Evolutionary conservation across 495 filamentous ascomycete species (phyloP), one percentile per base, ranked within the genome.

Genomic region (Tuber calosporum): DNA sequence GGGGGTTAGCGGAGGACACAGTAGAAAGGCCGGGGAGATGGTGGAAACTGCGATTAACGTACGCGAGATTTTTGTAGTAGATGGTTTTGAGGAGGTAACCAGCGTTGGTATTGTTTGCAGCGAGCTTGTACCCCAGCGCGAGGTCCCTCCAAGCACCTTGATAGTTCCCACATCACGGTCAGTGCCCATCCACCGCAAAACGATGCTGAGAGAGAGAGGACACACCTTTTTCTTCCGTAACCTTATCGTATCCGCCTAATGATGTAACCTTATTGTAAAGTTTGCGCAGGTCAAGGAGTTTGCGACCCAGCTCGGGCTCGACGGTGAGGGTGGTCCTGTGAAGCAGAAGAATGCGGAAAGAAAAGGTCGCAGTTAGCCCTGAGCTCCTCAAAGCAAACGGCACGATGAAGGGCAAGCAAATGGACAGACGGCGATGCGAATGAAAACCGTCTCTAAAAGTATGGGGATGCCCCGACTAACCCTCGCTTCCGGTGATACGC

Each of bases 51-150:
- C 81, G 66, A 22, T 26, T 4, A 11, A 80, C 83, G 36, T 74
- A 87, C 86, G 90, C 90, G 42, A 95, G 87, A 76, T 93, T 89
- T 77, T 90, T 91, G 85, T 94, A 94, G 83, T 93, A 95, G 67
- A 89, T 87, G 37, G 89, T 90, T 83, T 95, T 95, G 68, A 94
- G 82, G 36, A 87, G 85, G 82, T 93, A 94, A 4, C 90, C 91
- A 72, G 91, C 89, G 30, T 91, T 88, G 22, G 89, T 85, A 73
- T 91, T 90, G 71, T 87, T 86, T 38, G 85, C 85, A 62, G 86
- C 87, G 22, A 87, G 81, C 40, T 88, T 86, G 73, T 94, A 87
- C 66, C 90, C 88, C 20, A 87, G 84, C 11, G 89, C 90, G 53
- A 95, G 85, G 74, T 87, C 87, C 69, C 91, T 86, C 92, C 92